Base-by-base conservation (phyloP, 768 basidiomycete genomes). In the Russula sp. region DNA sequence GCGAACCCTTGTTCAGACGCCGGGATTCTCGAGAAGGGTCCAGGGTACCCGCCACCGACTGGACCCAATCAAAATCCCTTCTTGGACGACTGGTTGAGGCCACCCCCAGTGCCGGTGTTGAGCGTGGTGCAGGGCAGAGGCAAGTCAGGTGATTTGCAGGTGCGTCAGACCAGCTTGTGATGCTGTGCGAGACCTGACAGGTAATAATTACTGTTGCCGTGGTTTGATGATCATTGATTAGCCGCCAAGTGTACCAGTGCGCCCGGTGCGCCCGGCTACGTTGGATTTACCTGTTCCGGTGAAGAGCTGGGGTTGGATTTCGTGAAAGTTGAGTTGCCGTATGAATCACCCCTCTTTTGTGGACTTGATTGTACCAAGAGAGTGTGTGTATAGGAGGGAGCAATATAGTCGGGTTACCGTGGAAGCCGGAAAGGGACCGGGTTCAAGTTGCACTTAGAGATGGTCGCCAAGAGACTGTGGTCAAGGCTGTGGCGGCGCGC, bases 391-490 rank as follows among this genome's bases (percentile, higher is more conserved):
- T 31, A 32, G 45, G 22, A 48, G 22, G 27, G 47, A 47, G 45
- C 9, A 47, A 47, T 22, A 22, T 6, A 42, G 45, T n/a, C 18
- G 14, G 3, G 20, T 45, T 51, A 16, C 31, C 1, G 50, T 20
- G 34, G 18, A 32, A 27, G 8, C 16, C 42, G 50, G 20, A 27
- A 3, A 27, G 31, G 16, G 39, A 20, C 27, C 13, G 7, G 7
- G 32, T 20, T 34, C 13, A 31, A 51, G 20, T 22, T 32, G 37
- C 16, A 22, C 55, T 27, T 62, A 10, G 45, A 45, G 55, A 65
- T 40, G 52, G 64, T 67, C 65, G 70, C 68, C 69, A 68, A 45
- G 64, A 20, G 69, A 55, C 48, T 27, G 22, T 27, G 16, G 32
- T 6, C 20, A 54, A 10, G 14, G 54, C 39, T 42, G 44, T 45